phyloP scores from a whole-genome alignment of 805 yeast genomes.

The Ogataea henricii region DNA sequence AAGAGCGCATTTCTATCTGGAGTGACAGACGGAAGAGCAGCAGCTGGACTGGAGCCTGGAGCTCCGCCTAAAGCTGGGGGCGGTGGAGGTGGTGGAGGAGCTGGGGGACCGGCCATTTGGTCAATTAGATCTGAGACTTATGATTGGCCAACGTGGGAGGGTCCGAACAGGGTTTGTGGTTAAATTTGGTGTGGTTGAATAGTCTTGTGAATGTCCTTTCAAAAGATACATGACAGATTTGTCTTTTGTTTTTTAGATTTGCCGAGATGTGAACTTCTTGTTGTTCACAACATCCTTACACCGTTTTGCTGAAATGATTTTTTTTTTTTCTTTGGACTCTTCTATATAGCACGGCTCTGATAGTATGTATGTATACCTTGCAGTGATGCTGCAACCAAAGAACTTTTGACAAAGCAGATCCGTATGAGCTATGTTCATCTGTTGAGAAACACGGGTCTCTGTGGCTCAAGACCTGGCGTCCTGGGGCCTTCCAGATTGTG shows the following conservation, averaged over 20 bases:
- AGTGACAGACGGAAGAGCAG: constrained; percentile 32
- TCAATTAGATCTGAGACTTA: constrained; percentile 14
- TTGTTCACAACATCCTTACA: constrained; percentile 1
- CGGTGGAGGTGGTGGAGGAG: constrained; percentile 58
- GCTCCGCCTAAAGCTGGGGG: constrained; percentile 43
- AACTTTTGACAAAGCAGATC: too few relatives aligned
- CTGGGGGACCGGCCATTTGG: constrained; percentile 46
- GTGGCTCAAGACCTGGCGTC: too few relatives aligned
- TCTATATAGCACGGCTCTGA: too few relatives aligned
- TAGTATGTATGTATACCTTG: too few relatives aligned
- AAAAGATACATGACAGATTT: too few relatives aligned
- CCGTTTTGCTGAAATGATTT: neutral
- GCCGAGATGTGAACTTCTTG: neutral
- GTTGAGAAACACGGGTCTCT: too few relatives aligned
- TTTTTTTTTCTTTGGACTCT: constrained; percentile 3
- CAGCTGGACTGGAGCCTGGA: constrained; percentile 12
- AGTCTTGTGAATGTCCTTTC: too few relatives aligned
- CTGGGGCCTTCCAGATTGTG: too few relatives aligned
- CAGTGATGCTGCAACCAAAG: too few relatives aligned
- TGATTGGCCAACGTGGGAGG: neutral
- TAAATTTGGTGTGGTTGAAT: neutral
- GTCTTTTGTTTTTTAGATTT: neutral
- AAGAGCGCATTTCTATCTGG: constrained; percentile 58
- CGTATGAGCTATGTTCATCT: too few relatives aligned
- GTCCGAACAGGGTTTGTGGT: too few relatives aligned